Evolutionary conservation across 805 yeast species (phyloP), one percentile per base, ranked within the genome.

Genomic region (Grigorovia jiainica): DNA sequence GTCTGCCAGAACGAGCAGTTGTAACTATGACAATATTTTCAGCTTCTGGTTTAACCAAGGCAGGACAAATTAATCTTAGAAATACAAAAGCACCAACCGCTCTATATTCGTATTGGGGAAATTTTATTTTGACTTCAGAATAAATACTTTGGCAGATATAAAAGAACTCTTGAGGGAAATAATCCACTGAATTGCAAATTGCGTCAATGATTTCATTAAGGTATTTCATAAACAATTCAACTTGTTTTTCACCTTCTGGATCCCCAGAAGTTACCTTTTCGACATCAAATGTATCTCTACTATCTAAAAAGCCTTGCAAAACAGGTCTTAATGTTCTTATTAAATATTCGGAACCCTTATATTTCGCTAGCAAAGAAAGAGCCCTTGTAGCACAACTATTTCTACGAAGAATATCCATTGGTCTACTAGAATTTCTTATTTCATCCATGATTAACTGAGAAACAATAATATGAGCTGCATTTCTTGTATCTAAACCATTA

Each of bases 1-100:
- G 75, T 48, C 95, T 71, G 47, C 87, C 69, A 4, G 69, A 68
- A 13, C 57, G 57, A 7, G 63, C 53, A 41, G 65, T 64, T 3
- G 74, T 52, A 55, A 71, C 51, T 16, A 60, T 65, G 18, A 65
- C 57, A 32, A 68, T 58, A 36, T 55, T 58, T 45, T 70, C 70
- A 15, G 67, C 45, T 43, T 85, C 95, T 0, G 97, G 97, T 27
- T 87, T 78, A 11, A 89, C 89, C 51, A 89, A 79, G 0, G 95
- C 95, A 10, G 97, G 97, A 57, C 94, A 83, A 46, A 82, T 71
- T 47, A 82, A 77, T 43, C 95, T 66, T 50, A 90, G 67, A 54
- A 90, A 89, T 42, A 90, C 67, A 57, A 84, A 90, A 0, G 95
- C 87, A 0, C 96, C 95, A 21, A 87, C 82, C 1, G 94, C 87